Evolutionary conservation across 805 yeast species (phyloP), one percentile per base, ranked within the genome.

Genomic region (Nakazawaea laoshanensis): DNA sequence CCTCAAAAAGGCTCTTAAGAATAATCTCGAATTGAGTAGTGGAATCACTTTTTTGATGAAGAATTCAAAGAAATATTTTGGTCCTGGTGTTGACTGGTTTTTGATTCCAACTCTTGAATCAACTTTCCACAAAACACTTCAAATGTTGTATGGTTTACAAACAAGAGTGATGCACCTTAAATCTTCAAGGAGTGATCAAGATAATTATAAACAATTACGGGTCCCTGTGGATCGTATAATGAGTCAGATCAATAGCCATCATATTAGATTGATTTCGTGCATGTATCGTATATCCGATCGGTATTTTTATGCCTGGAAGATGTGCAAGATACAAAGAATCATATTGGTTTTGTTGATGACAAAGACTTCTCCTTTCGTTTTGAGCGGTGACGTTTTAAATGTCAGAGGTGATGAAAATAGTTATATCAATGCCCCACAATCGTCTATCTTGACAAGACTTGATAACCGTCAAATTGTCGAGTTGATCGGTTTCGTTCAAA

Each of bases 271-370:
- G 4, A 11, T 30, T 7, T 17, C 16, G 19, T 10, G 23, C 9
- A 63, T 37, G 51, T 63, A 55, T 11, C 59, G 61, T 21, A 52
- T 80, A 20, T 70, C 82, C n/a, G 61, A 57, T 17, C 63, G 74
- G 41, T 79, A 77, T 47, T 74, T 73, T 37, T 77, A 77, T 47
- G 80, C 86, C 2, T 75, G 78, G 75, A 67, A 80, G 51, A 65
- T 79, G 47, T 62, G 73, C 23, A 77, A 76, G 43, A 78, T 83
- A 1, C 70, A 69, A 33, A 51, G 47, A 7, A 55, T 45, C 24
- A 33, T 53, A 8, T 43, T 45, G 25, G 36, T 49, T 2, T 33
- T 54, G 5, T 28, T 37, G 1, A n/a, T n/a, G 43, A 49, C 7
- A 42, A 50, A 16, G 10, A 23, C 6, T 7, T 5, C 12, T 9